Base-by-base conservation (phyloP, 2,329 filamentous ascomycete genomes). In the Celoporthe dispersa region DNA sequence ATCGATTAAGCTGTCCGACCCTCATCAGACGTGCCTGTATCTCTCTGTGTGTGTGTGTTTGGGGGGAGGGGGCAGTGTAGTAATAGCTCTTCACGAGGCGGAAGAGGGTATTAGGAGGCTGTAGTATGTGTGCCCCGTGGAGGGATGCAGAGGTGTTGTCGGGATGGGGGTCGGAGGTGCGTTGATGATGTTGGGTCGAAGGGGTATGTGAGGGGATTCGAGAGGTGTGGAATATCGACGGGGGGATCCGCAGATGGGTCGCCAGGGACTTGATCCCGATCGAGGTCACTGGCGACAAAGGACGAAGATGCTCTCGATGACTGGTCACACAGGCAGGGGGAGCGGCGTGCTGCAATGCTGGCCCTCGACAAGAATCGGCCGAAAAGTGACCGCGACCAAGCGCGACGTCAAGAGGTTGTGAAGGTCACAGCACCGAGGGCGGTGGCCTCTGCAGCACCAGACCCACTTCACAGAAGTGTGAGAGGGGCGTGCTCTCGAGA, bases 1-100 rank as follows among this genome's bases (percentile, higher is more conserved):
- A 95, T 94, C 88, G 86, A 94, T 94, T 94, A 93, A 84, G 78
- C 83, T 81, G 67, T 83, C 80, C 79, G 78, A 82, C 80, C 81
- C 80, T 85, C 84, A 85, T 86, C 75, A 80, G 75, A 75, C 66
- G 69, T 72, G 61, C 66, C 48, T 64, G 68, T 63, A 28, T 67
- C 55, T 60, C 6, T 41, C 16, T 44, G 2, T 44, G 41, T 44
- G 41, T 19, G 6, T 44, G 37, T 9, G 37, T 39, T n/a, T n/a
- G n/a, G n/a, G n/a, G n/a, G n/a, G n/a, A n/a, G n/a, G n/a, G n/a
- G 22, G 69, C 68, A 60, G 41, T 39, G 67, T 64, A 39, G 48
- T 44, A 65, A 67, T 68, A 62, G 55, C 51, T 60, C 70, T 67
- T 62, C 67, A 44, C 63, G 51, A 51, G 64, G 19, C 35, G 67